phyloP scores from a whole-genome alignment of 2,329 filamentous ascomycete genomes.

The Parasarocladium wereldwijsianum region DNA sequence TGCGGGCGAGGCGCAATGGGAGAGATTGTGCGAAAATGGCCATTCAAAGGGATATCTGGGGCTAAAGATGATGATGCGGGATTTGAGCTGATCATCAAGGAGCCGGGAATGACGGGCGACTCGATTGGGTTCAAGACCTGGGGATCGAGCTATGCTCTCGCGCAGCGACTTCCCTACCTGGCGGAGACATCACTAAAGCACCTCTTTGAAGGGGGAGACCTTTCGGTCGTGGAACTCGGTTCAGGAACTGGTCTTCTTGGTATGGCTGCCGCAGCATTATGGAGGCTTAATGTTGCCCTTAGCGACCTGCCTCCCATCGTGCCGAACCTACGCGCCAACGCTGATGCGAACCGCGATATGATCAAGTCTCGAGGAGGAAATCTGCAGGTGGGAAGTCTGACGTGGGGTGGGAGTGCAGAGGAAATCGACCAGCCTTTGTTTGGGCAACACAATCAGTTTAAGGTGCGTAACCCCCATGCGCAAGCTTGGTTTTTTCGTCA shows the following conservation, averaged over 20 bases:
- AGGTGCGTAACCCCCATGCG: conserved; percentile 17
- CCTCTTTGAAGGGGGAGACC: conserved; percentile 22
- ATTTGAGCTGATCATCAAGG: conserved; percentile 60
- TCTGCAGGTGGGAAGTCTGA: conserved; percentile 50
- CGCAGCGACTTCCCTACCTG: conserved; percentile 49
- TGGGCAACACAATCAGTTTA: conserved; percentile 32
- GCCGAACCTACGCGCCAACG: conserved; percentile 65
- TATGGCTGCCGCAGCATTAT: conserved; percentile 63
- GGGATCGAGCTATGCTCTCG: conserved; percentile 79
- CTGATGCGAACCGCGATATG: conserved; percentile 43
- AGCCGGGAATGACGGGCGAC: conserved; percentile 79
- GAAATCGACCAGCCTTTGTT: conserved; percentile 31
- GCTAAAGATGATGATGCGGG: conserved; percentile 9
- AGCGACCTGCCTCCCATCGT: conserved; percentile 80
- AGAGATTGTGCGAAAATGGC: conserved; percentile 40
- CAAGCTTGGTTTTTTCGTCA: neutral
- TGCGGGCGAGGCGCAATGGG: conserved; percentile 58
- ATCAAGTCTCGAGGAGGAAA: conserved; percentile 40
- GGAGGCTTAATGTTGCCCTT: conserved; percentile 51
- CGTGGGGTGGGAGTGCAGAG: conserved; percentile 48
- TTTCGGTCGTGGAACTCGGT: conserved; percentile 59
- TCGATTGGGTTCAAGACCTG: conserved; percentile 89
- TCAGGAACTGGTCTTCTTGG: conserved; percentile 87
- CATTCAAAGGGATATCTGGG: conserved; percentile 28
- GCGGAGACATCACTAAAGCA: conserved; percentile 27